Percentiles rank a stretch among this genome's conserved stretches.
Conservation (phyloP, 2,329 filamentous ascomycete species). For the Bertia moriformis region DNA sequence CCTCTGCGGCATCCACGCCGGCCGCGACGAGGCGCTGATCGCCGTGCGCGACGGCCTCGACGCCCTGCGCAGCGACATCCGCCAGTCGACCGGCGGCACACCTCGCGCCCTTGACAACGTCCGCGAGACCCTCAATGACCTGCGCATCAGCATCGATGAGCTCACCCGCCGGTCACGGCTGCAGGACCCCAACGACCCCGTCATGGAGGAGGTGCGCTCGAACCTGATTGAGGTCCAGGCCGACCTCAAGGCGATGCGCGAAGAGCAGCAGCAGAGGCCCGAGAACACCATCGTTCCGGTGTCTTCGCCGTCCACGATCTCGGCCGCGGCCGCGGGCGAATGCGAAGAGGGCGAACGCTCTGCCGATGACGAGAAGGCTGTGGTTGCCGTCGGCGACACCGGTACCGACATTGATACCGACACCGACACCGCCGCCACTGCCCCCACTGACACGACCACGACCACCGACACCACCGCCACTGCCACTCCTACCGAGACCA, state of each 20-base stretch:
- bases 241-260: background rate
- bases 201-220: constrained; percentile 73
- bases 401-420: constrained; percentile 43
- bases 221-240: constrained; percentile 55
- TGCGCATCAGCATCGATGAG: constrained; percentile 64
- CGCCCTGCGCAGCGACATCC: constrained; percentile 60
- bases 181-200: constrained; percentile 74
- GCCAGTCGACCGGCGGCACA: constrained; percentile 22
- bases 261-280: background rate
- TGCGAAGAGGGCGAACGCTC: too few relatives aligned
- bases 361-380: too few relatives aligned
- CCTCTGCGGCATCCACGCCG: constrained; percentile 26
- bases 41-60: constrained; percentile 61
- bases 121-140: constrained; percentile 67
- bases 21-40: constrained; percentile 53
- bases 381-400: constrained; percentile 34
- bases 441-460: constrained; percentile 37
- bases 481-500: constrained; percentile 22
- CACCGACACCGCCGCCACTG: constrained; percentile 26
- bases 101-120: constrained; percentile 49
- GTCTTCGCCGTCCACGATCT: too few relatives aligned
- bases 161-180: constrained; percentile 68
- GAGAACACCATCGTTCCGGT: too few relatives aligned
- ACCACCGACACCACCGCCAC: constrained; percentile 35
- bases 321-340: too few relatives aligned